phyloP scores from a whole-genome alignment of 257 asterid species.

The Ballota nigra region DNA sequence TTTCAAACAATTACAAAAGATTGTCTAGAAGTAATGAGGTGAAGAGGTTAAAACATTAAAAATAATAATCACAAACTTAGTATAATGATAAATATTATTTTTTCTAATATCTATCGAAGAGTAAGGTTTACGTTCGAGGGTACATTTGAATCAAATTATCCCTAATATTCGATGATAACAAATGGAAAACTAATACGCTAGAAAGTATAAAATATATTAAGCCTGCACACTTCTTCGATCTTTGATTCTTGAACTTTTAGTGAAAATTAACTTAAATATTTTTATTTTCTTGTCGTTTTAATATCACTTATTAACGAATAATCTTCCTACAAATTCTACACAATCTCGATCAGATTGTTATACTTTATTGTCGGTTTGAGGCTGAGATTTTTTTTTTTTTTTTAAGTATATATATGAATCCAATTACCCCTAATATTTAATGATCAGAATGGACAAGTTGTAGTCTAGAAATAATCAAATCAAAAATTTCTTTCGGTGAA shows the following conservation, averaged over 20 bases:
- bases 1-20: not conserved
- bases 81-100: not conserved
- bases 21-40: not conserved
- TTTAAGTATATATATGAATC: not conserved
- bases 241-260: not conserved
- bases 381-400: too few relatives aligned
- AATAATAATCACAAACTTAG: not conserved
- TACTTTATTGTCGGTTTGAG: not conserved
- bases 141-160: not conserved
- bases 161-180: not conserved
- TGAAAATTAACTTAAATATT: not conserved
- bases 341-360: not conserved
- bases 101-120: not conserved
- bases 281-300: too few relatives aligned
- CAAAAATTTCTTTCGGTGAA: not conserved
- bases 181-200: not conserved
- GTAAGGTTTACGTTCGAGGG: not conserved
- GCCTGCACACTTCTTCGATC: not conserved
- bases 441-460: not conserved
- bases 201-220: not conserved
- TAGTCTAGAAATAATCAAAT: not conserved
- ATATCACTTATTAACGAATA: not conserved
- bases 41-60: too few relatives aligned
- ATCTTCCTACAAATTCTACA: not conserved
- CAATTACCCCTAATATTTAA: not conserved